Percentiles rank a stretch among this genome's conserved stretches.
phyloP scores from a whole-genome alignment of 805 yeast species.

The Candida peoriensis region DNA sequence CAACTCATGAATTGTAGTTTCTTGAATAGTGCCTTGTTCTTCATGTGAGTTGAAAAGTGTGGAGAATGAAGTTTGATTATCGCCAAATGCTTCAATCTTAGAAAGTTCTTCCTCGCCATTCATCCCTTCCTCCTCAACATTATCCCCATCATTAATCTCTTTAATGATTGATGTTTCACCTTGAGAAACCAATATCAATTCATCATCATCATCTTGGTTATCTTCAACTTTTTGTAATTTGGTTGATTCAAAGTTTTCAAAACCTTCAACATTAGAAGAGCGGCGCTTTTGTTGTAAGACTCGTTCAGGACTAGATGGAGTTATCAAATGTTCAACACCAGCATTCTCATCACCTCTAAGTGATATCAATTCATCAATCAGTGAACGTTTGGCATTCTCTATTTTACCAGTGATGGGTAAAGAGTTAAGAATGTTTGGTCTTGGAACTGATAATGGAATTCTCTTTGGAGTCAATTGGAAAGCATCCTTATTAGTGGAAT shows the following conservation, averaged over 20 bases:
- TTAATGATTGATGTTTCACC: too few relatives aligned
- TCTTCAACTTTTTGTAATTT: conserved; percentile 1
- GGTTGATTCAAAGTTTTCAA: background rate
- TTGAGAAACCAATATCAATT: conserved; percentile 20
- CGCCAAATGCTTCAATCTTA: conserved; percentile 18
- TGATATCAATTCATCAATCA: conserved; percentile 7
- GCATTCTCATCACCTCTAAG: conserved; percentile 11
- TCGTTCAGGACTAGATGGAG: conserved; percentile 7
- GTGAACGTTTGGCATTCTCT: conserved; percentile 20
- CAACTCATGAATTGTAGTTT: too few relatives aligned
- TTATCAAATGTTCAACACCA: background rate
- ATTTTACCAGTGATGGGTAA: conserved; percentile 15
- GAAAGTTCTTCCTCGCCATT: conserved; percentile 25
- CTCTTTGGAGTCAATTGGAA: conserved; percentile 19
- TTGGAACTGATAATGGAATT: conserved; percentile 28
- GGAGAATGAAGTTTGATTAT: conserved; percentile 4
- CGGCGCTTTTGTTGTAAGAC: conserved; percentile 15
- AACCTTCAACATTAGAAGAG: conserved; percentile 21
- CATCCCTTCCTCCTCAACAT: conserved; percentile 24
- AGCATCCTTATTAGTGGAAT: background rate
- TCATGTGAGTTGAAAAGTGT: too few relatives aligned
- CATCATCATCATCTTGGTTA: conserved; percentile 5
- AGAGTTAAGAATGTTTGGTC: conserved; percentile 23
- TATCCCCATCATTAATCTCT: conserved; percentile 17
- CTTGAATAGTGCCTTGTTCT: too few relatives aligned